Conservation (phyloP, 2,329 filamentous ascomycete genomes). For the Penicillium sp. region DNA sequence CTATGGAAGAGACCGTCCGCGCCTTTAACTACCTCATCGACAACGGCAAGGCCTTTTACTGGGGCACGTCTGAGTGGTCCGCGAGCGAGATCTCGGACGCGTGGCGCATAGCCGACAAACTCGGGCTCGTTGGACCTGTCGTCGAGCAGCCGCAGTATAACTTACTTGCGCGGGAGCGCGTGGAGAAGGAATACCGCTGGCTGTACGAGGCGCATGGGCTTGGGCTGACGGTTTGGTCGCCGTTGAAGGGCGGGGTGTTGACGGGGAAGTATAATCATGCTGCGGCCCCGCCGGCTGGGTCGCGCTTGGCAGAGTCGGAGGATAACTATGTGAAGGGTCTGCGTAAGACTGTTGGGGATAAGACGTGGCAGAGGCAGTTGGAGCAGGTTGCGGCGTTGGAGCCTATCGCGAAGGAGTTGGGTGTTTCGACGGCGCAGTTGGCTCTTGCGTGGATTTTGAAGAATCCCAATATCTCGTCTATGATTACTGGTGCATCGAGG, state of each 20-base stretch:
- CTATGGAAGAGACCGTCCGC: constrained; percentile 69
- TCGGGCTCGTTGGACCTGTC: constrained; percentile 61
- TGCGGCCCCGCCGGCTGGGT: constrained; percentile 53
- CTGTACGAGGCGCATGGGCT: constrained; percentile 61
- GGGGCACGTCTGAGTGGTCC: constrained; percentile 68
- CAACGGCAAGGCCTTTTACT: constrained; percentile 67
- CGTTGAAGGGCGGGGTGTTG: constrained; percentile 60
- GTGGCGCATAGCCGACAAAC: constrained; percentile 59
- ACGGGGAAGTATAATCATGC: constrained; percentile 65
- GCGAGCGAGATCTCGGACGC: constrained; percentile 65
- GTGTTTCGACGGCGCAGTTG: constrained; percentile 57
- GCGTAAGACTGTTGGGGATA: constrained; percentile 45
- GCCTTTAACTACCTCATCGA: constrained; percentile 70
- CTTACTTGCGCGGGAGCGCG: constrained; percentile 59
- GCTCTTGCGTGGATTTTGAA: constrained; percentile 57
- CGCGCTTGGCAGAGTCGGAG: constrained; percentile 55
- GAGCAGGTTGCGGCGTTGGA: constrained; percentile 43
- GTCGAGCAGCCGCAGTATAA: constrained; percentile 69
- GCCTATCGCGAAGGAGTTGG: constrained; percentile 65
- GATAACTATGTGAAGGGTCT: constrained; percentile 55
- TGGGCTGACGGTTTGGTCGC: constrained; percentile 64
- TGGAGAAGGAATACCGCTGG: constrained; percentile 63
- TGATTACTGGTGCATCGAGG: constrained; percentile 54
- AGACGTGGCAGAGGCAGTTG: constrained; percentile 33
- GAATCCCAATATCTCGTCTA: constrained; percentile 54